Evolutionary conservation across 2,329 filamentous ascomycete genomes (phyloP).

Genomic region (Diaporthe sp.): DNA sequence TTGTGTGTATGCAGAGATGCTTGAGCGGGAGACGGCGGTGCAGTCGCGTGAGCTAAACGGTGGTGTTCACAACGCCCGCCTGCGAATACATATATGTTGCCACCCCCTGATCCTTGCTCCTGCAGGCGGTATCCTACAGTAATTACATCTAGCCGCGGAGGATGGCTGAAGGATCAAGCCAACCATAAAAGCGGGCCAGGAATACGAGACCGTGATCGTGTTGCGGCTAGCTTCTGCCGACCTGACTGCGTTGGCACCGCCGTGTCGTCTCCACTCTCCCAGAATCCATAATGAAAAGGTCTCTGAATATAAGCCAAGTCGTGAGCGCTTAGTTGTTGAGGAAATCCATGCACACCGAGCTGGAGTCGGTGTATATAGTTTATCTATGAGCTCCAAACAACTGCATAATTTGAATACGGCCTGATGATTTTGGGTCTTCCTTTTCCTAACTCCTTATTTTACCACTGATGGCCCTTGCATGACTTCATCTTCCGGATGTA

Average conservation of each 20-base stretch:
- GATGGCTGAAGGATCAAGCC: constrained; percentile 8
- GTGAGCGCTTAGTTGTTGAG: background rate
- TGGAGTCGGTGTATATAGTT: too few species aligned
- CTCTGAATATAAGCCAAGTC: background rate
- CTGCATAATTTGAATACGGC: background rate
- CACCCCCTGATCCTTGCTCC: background rate
- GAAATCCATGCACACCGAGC: too few species aligned
- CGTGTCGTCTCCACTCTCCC: background rate
- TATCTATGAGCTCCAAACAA: background rate
- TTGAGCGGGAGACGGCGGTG: background rate
- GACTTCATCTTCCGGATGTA: background rate
- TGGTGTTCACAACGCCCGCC: background rate
- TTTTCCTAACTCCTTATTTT: background rate
- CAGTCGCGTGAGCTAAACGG: background rate
- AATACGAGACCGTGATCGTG: background rate
- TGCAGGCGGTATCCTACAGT: background rate
- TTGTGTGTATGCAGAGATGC: background rate
- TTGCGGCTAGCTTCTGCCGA: background rate
- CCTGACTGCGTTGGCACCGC: background rate
- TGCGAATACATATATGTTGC: background rate
- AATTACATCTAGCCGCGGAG: background rate
- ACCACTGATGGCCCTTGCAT: background rate
- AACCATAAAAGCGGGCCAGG: background rate
- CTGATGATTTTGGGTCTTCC: background rate
- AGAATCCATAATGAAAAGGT: too few species aligned